A percentile compares a stretch with the other conserved stretches of the same genome.
Evolutionary conservation across 139 green algal genomes (phyloP).

Genomic region (Chlamydomonas sphaeroides): DNA sequence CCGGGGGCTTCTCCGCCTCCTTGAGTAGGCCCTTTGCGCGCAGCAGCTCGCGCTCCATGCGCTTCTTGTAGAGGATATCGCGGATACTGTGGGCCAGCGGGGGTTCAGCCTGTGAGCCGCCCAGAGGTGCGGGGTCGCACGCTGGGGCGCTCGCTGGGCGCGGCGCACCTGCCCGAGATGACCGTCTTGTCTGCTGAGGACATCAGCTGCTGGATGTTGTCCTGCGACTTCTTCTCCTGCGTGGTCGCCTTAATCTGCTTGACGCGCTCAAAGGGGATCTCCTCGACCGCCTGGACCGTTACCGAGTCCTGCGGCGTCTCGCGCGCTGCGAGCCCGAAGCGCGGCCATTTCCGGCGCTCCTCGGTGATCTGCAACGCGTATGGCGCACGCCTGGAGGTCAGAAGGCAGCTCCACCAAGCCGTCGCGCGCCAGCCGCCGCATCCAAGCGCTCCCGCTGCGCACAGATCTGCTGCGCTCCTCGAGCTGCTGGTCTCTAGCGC

Average conservation of each 20-base stretch:
- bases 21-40: constrained; percentile 80
- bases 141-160: not conserved
- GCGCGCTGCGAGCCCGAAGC: constrained; percentile 90
- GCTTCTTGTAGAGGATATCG: constrained; percentile 89
- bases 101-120: no score
- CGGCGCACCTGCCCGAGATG: constrained; percentile 54
- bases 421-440: no score
- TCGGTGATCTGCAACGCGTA: constrained; percentile 66
- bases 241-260: constrained; percentile 80
- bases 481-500: not conserved
- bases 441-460: no score
- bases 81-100: constrained; percentile 72
- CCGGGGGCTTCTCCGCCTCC: constrained; percentile 84
- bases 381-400: no score
- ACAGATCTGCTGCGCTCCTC: no score
- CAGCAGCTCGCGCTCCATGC: constrained; percentile 92
- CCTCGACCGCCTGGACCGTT: constrained; percentile 79
- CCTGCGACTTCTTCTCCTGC: constrained; percentile 88
- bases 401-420: no score
- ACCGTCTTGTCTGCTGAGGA: constrained; percentile 54
- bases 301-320: constrained; percentile 92
- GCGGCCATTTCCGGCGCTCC: constrained; percentile 81
- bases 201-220: constrained; percentile 81
- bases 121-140: not conserved
- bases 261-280: constrained; percentile 94